A percentile compares a stretch with the other conserved stretches of the same genome.
Evolutionary conservation across 768 basidiomycete species (phyloP).

Genomic region (Hypholoma fasciculare): DNA sequence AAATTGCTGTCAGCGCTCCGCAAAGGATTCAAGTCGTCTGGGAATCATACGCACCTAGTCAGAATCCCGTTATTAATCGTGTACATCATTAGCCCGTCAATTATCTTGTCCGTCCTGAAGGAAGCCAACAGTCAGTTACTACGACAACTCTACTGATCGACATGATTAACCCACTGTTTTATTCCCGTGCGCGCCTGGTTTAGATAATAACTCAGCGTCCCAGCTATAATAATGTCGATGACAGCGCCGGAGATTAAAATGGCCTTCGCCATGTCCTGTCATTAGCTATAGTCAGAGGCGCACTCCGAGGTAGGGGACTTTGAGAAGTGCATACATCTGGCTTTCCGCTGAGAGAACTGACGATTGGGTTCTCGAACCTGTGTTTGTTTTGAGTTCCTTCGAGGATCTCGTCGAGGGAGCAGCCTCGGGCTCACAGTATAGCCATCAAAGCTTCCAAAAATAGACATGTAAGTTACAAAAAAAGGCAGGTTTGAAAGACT

Average conservation of each 20-base stretch:
- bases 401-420: neutral
- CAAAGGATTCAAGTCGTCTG: neutral
- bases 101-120: slow-evolving; percentile 12
- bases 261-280: slow-evolving; percentile 7
- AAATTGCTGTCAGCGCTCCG: neutral
- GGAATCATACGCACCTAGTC: slow-evolving; percentile 7
- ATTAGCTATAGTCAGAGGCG: neutral
- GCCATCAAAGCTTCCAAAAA: slow-evolving; percentile 3
- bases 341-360: neutral
- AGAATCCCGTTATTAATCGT: slow-evolving; percentile 12
- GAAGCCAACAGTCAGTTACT: neutral
- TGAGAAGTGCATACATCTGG: neutral
- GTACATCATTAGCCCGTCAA: slow-evolving; percentile 10
- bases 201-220: slow-evolving; percentile 11
- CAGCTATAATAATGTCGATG: slow-evolving; percentile 10
- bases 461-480: neutral
- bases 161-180: slow-evolving; percentile 1
- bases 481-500: neutral
- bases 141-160: neutral
- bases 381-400: neutral
- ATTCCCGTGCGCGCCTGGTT: slow-evolving; percentile 10
- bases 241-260: slow-evolving; percentile 7
- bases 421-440: neutral
- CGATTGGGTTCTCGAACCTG: neutral
- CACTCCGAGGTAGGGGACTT: neutral